phyloP scores from a whole-genome alignment of 345 rosid species.

The Physaria fendleri region DNA sequence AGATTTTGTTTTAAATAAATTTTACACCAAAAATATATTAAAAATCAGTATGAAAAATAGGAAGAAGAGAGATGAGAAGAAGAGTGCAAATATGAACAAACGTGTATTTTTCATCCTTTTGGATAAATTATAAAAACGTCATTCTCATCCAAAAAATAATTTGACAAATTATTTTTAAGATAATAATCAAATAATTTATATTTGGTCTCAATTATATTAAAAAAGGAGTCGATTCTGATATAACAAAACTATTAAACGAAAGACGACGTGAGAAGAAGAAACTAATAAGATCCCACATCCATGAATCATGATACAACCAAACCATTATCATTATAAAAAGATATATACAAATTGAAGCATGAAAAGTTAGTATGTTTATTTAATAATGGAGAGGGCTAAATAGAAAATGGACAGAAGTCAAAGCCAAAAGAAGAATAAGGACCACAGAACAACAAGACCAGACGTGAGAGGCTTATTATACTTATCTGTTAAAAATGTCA shows the following conservation, averaged over 20 bases:
- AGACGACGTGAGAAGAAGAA: background rate
- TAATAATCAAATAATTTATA: no score
- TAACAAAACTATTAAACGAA: background rate
- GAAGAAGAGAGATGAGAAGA: background rate
- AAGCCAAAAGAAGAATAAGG: constrained; percentile 1
- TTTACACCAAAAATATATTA: no score
- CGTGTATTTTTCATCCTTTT: no score
- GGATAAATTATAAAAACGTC: background rate
- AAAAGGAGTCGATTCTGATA: background rate
- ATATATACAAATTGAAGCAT: constrained; percentile 1
- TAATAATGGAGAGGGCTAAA: background rate
- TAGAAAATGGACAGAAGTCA: constrained; percentile 23
- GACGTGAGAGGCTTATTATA: constrained; percentile 13
- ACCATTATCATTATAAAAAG: background rate
- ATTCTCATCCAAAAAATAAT: background rate
- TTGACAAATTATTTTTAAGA: background rate
- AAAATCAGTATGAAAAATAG: background rate
- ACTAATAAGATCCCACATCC: background rate
- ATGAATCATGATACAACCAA: background rate
- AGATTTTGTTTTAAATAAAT: no score
- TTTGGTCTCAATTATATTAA: background rate
- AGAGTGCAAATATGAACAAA: background rate
- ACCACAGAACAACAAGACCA: constrained; percentile 24
- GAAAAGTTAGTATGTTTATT: constrained; percentile 4
- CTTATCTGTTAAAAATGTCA: constrained; percentile 29